Base-by-base conservation (phyloP, 371 early-diverging fungal genomes). In the Saksenaea oblongispora region DNA sequence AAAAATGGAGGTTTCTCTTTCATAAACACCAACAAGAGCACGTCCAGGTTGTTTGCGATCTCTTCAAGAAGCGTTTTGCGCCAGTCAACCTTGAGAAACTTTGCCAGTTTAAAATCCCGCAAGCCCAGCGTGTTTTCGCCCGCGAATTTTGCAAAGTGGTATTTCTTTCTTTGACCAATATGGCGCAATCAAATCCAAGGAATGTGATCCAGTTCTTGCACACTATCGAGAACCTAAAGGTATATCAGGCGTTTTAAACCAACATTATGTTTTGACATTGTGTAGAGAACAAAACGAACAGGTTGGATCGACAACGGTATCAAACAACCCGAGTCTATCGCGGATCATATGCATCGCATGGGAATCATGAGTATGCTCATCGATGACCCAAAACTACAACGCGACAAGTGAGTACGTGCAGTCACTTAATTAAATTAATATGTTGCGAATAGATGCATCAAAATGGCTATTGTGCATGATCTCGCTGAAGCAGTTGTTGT, bases 271-370 rank as follows among this genome's bases (percentile, higher is more conserved):
- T 7, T 13, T 37, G 41, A 14, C 13, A 53, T 34, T 11, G 26
- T 34, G 18, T 27, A 94, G 91, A 83, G 83, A 67, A 96, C 96
- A 10, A 95, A 95, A 69, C 84, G 97, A 59, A 95, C 96, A 9
- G 97, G 97, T 15, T 97, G 97, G 96, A 47, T 95, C 36, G 85
- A 93, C 64, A 71, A 82, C 67, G 83, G 82, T 0, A 76, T 96
- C 47, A 67, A 79, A 27, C 72, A 78, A 14, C 85, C 92, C 39
- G 97, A 97, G 73, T 93, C 94, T 5, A 94, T 97, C 55, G 82
- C 89, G 4, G 97, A 96, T 73, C 97, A 97, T 67, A 96, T 96
- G 97, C 89, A 95, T 84, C 85, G 96, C 8, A 94, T 96, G 95
- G 84, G 89, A 14, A 74, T 95, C 17, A 90, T 92, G 90, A 87